A percentile compares a stretch with the other conserved stretches of the same genome.
These are phyloP conservation scores for Collybiopsis luxurians DNA, from an alignment of 768 basidiomycete genomes.

Conservation along the genomic window DNA sequence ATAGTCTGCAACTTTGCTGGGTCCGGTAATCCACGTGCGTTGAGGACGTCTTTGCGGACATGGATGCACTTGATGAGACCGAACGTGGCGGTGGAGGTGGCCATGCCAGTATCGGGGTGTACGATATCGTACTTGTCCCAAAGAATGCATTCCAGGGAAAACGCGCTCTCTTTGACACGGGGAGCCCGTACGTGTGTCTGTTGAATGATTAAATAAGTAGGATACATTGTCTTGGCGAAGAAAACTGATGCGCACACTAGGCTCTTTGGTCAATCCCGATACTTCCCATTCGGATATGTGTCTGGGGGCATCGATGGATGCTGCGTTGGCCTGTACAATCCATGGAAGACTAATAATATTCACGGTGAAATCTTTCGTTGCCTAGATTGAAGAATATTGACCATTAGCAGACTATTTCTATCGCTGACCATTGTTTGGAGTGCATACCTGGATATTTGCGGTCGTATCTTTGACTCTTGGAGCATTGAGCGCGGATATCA, in stretches of 20 bases:
- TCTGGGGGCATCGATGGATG: conserved; percentile 50
- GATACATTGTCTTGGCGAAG: no score
- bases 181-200: conserved; percentile 47
- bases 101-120: conserved; percentile 31
- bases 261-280: conserved; percentile 56
- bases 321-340: conserved; percentile 52
- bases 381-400: conserved; percentile 5
- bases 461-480: conserved; percentile 52
- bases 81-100: conserved; percentile 43
- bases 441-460: conserved; percentile 48
- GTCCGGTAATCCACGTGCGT: conserved; percentile 40
- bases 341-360: conserved; percentile 76
- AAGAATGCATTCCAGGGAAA: conserved; percentile 64
- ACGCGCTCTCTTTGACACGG: conserved; percentile 62
- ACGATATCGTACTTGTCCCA: conserved; percentile 39
- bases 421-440: background rate
- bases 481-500: conserved; percentile 38
- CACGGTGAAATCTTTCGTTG: conserved; percentile 66
- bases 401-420: no score
- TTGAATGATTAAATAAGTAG: no score
- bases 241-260: conserved; percentile 42
- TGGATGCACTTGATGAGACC: conserved; percentile 57
- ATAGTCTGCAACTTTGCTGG: conserved; percentile 45
- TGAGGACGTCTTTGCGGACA: conserved; percentile 53
- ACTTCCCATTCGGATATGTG: conserved; percentile 58